A percentile compares a stretch with the other conserved stretches of the same genome.
These are phyloP conservation scores for Avena eriantha DNA, from an alignment of 176 grass and related monocot genomes.

Conservation along the genomic window DNA sequence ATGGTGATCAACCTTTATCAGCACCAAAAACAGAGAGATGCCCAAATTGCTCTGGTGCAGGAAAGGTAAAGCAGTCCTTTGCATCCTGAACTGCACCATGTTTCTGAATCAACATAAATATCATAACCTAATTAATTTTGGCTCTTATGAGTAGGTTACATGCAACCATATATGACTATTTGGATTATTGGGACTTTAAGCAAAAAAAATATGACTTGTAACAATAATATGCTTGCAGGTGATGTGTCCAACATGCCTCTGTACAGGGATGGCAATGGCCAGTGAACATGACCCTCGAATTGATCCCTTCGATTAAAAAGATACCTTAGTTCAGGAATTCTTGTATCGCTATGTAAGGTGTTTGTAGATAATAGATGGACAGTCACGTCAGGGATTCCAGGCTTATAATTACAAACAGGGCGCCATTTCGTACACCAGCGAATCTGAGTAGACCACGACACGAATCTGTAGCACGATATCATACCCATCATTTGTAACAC, in stretches of 20 bases:
- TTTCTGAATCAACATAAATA: not conserved
- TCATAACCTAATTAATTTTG: not conserved
- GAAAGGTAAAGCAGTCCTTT: constrained; percentile 61
- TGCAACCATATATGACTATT: not conserved
- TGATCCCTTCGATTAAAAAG: constrained; percentile 76
- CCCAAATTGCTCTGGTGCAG: constrained; percentile 92
- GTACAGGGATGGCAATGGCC: constrained; percentile 99
- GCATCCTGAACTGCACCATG: not conserved
- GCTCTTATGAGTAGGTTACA: constrained; percentile 15
- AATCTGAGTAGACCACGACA: not conserved
- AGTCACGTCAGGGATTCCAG: not conserved
- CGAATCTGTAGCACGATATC: constrained; percentile 19
- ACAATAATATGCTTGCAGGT: constrained; percentile 67
- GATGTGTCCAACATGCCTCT: constrained; percentile 98
- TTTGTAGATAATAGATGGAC: constrained; percentile 56
- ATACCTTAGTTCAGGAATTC: not conserved
- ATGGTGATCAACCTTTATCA: constrained; percentile 62
- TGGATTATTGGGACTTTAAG: not conserved
- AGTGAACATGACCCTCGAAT: constrained; percentile 98
- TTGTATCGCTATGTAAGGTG: constrained; percentile 4
- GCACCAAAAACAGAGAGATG: constrained; percentile 85
- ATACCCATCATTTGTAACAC: not conserved
- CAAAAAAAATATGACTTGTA: not conserved
- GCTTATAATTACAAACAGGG: constrained; percentile 28
- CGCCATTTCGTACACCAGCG: not conserved